phyloP scores from a whole-genome alignment of 2,329 filamentous ascomycete genomes.

The Cercospora sesami region DNA sequence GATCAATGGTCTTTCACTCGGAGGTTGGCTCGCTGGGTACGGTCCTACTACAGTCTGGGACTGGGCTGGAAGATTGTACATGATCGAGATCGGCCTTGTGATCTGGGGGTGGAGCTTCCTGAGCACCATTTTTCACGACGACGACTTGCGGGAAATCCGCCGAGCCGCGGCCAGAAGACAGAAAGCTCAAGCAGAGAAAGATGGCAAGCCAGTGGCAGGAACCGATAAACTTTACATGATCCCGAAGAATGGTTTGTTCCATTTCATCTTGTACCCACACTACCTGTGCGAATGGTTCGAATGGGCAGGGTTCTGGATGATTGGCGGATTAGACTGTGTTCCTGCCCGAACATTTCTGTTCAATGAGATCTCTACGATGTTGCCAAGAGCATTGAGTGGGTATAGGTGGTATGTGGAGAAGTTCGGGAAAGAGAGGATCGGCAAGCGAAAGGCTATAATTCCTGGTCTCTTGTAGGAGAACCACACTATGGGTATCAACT shows the following conservation, averaged over 20 bases:
- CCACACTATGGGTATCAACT: background rate
- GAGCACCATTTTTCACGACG: conserved; percentile 86
- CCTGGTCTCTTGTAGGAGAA: conserved; percentile 54
- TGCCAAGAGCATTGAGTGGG: conserved; percentile 79
- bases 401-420: conserved; percentile 81
- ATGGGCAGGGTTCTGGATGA: conserved; percentile 86
- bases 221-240: conserved; percentile 85
- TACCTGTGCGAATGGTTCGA: conserved; percentile 97
- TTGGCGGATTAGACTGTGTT: conserved; percentile 63
- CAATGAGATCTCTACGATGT: conserved; percentile 87
- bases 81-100: conserved; percentile 64
- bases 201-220: conserved; percentile 49
- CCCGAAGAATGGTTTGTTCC: conserved; percentile 79
- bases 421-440: conserved; percentile 83
- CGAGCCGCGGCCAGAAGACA: conserved; percentile 65
- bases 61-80: conserved; percentile 49
- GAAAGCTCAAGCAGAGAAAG: conserved; percentile 50
- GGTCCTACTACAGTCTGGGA: conserved; percentile 63
- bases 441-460: conserved; percentile 71
- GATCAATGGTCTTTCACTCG: conserved; percentile 74
- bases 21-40: conserved; percentile 79
- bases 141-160: conserved; percentile 83
- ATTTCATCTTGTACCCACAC: conserved; percentile 82
- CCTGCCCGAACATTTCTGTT: conserved; percentile 80
- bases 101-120: conserved; percentile 75